phyloP scores from a whole-genome alignment of 192 early-diverging fungal species.

The Rhizophagus clarus region DNA sequence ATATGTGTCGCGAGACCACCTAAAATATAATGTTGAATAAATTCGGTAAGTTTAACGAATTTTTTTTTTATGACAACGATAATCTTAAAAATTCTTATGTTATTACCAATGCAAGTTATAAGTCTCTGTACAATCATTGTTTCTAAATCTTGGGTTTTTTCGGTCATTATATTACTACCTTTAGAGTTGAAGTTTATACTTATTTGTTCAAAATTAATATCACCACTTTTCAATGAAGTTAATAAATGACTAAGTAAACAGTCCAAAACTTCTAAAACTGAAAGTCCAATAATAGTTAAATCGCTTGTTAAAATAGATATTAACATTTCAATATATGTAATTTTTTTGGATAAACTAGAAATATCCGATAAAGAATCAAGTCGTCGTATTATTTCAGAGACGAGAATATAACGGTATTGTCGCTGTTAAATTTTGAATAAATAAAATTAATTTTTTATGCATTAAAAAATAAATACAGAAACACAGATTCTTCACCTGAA shows the following conservation, averaged over 20 bases:
- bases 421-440: slow-evolving; percentile 42
- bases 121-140: slow-evolving; percentile 34
- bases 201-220: slow-evolving; percentile 20
- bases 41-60: no score
- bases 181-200: not conserved
- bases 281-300: slow-evolving; percentile 50
- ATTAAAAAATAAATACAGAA: not conserved
- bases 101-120: slow-evolving; percentile 38
- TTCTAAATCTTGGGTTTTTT: slow-evolving; percentile 26
- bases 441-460: not conserved
- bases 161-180: slow-evolving; percentile 20
- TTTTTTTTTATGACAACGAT: not conserved
- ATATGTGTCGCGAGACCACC: slow-evolving; percentile 56
- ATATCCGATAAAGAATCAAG: slow-evolving; percentile 38
- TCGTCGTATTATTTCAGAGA: slow-evolving; percentile 50
- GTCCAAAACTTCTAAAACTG: slow-evolving; percentile 55
- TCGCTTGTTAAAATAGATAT: slow-evolving; percentile 47
- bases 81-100: not conserved
- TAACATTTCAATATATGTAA: slow-evolving; percentile 47
- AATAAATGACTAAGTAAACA: slow-evolving; percentile 45
- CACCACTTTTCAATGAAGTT: slow-evolving; percentile 35
- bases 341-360: slow-evolving; percentile 40
- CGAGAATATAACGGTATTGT: slow-evolving; percentile 53
- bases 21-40: slow-evolving; percentile 15
- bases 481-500: slow-evolving; percentile 5